A percentile compares a stretch with the other conserved stretches of the same genome.
Conservation (phyloP, 768 basidiomycete species). For the Termitomyces sp. region DNA sequence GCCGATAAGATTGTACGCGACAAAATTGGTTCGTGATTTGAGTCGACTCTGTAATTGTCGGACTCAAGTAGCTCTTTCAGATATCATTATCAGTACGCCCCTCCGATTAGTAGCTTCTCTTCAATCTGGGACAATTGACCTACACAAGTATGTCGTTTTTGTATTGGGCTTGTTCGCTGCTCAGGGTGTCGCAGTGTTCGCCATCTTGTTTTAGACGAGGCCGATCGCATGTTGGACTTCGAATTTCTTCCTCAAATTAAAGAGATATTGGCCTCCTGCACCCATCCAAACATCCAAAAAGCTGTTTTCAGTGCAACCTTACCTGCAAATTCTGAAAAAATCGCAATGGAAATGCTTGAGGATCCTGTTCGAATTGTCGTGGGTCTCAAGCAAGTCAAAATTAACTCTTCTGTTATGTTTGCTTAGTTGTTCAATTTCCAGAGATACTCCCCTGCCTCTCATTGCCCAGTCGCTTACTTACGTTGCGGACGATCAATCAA, state of each 20-base stretch:
- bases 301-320: conserved; percentile 94
- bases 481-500: conserved; percentile 91
- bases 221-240: conserved; percentile 82
- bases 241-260: conserved; percentile 88
- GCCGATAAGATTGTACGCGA: conserved; percentile 65
- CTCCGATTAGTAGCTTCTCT: conserved; percentile 81
- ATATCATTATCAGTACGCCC: conserved; percentile 91
- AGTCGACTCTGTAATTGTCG: neutral
- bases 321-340: conserved; percentile 80
- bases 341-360: conserved; percentile 79
- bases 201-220: conserved; percentile 86
- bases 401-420: neutral
- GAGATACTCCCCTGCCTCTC: conserved; percentile 92
- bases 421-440: conserved; percentile 22
- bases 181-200: conserved; percentile 52
- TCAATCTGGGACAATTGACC: conserved; percentile 56
- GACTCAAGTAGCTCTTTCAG: conserved; percentile 32
- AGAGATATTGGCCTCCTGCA: conserved; percentile 80
- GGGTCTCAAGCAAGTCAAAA: conserved; percentile 76
- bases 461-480: conserved; percentile 87
- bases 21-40: conserved; percentile 61
- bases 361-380: conserved; percentile 94
- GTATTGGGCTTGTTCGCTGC: neutral
- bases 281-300: conserved; percentile 65
- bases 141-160: conserved; percentile 58